phyloP scores from a whole-genome alignment of 2,329 filamentous ascomycete genomes.

The Neopestalotiopsis sp. region DNA sequence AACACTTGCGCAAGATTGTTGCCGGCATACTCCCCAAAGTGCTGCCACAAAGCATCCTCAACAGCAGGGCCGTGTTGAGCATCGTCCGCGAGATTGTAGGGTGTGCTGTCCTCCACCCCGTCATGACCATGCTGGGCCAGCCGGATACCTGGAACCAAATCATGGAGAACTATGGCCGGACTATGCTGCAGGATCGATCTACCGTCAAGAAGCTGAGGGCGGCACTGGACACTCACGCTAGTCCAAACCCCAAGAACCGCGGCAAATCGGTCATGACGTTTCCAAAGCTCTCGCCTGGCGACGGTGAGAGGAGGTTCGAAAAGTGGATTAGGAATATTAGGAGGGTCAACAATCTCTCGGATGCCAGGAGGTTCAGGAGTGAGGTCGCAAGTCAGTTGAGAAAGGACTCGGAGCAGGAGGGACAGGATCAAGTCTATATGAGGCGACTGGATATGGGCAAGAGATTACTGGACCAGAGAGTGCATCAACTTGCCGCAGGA shows the following conservation, averaged over 20 bases:
- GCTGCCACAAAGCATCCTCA: conserved; percentile 74
- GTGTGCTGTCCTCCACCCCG: conserved; percentile 85
- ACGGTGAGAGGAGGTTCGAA: conserved; percentile 92
- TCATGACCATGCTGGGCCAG: conserved; percentile 81
- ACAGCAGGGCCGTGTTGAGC: conserved; percentile 80
- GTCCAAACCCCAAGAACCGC: conserved; percentile 71
- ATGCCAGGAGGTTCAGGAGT: conserved; percentile 89
- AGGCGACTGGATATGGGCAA: conserved; percentile 92
- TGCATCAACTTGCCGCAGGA: conserved; percentile 77
- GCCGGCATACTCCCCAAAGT: conserved; percentile 75
- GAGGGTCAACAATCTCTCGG: conserved; percentile 88
- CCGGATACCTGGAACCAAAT: conserved; percentile 98
- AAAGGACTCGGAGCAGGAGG: conserved; percentile 78
- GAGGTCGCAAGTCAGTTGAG: conserved; percentile 93
- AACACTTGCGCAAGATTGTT: conserved; percentile 81
- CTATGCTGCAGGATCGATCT: conserved; percentile 91
- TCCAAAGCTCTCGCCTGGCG: conserved; percentile 79
- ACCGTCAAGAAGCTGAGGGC: conserved; percentile 91
- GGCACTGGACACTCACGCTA: conserved; percentile 91
- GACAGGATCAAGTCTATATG: conserved; percentile 84
- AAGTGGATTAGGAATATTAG: conserved; percentile 90
- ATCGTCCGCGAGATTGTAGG: conserved; percentile 89
- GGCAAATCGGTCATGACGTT: conserved; percentile 67
- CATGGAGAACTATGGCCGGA: conserved; percentile 86
- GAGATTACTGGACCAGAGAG: conserved; percentile 85